A percentile compares a stretch with the other conserved stretches of the same genome.
phyloP scores from a whole-genome alignment of 352 stramenopile genomes.

The Hyaloperonospora brassicae region DNA sequence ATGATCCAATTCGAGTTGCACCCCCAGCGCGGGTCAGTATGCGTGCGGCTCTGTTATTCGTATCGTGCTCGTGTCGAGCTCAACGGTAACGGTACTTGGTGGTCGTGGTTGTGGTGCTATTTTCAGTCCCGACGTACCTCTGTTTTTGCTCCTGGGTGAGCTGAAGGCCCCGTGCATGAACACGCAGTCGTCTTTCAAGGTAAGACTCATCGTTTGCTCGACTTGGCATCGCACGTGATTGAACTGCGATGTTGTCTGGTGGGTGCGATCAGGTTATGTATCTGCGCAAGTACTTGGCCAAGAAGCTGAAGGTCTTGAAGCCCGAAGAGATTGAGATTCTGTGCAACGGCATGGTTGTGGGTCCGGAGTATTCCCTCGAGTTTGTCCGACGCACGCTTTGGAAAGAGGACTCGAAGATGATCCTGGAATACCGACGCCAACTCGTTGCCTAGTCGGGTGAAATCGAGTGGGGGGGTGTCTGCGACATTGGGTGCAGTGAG shows the following conservation, averaged over 20 bases:
- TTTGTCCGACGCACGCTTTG: slow-evolving; percentile 60
- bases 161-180: slow-evolving; percentile 30
- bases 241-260: not conserved
- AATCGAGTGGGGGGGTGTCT: not conserved
- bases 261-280: slow-evolving; percentile 33
- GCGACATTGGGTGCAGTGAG: slow-evolving; percentile 9
- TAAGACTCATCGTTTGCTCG: slow-evolving; percentile 4
- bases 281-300: slow-evolving; percentile 54
- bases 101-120: not conserved
- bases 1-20: slow-evolving; percentile 44
- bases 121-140: slow-evolving; percentile 29
- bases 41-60: not conserved
- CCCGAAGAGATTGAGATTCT: slow-evolving; percentile 53
- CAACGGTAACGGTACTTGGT: not conserved
- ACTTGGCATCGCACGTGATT: not conserved
- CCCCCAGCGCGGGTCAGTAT: slow-evolving; percentile 33
- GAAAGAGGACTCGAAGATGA: slow-evolving; percentile 36
- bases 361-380: slow-evolving; percentile 54
- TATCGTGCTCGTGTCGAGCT: not conserved
- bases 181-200: slow-evolving; percentile 42
- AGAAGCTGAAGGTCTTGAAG: slow-evolving; percentile 30
- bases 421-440: slow-evolving; percentile 50
- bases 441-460: slow-evolving; percentile 16
- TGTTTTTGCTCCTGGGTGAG: slow-evolving; percentile 32
- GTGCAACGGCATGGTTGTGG: slow-evolving; percentile 36